Conservation (phyloP, 148 eudicot species). For the Fallopia convolvulus region DNA sequence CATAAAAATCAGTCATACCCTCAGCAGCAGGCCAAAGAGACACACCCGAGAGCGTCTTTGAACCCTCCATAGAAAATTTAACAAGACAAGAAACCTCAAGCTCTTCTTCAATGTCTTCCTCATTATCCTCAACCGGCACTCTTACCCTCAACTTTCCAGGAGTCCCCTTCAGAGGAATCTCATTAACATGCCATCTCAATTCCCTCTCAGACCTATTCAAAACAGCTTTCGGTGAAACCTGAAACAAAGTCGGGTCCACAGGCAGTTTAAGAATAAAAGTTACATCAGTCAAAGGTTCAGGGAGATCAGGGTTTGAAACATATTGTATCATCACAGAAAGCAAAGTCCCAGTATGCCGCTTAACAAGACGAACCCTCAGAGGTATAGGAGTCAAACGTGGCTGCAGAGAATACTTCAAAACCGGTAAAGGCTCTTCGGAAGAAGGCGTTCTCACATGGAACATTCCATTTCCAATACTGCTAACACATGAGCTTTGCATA, state of each 20-base stretch:
- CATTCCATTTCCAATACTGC: slow-evolving; percentile 81
- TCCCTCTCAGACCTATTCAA: slow-evolving; percentile 83
- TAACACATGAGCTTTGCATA: slow-evolving; percentile 59
- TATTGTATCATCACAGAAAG: slow-evolving; percentile 94
- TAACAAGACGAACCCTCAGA: slow-evolving; percentile 69
- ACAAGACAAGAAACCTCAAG: slow-evolving; percentile 71
- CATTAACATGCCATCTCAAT: slow-evolving; percentile 79
- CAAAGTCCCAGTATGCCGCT: slow-evolving; percentile 78
- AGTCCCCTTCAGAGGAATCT: slow-evolving; percentile 70
- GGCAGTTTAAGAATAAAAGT: slow-evolving; percentile 73
- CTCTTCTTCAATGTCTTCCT: slow-evolving; percentile 71
- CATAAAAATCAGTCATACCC: slow-evolving; percentile 66
- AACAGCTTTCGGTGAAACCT: slow-evolving; percentile 87
- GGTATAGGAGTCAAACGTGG: slow-evolving; percentile 82
- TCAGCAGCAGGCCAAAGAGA: slow-evolving; percentile 77
- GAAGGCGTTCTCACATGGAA: slow-evolving; percentile 72
- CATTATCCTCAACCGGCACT: slow-evolving; percentile 71
- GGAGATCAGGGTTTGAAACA: slow-evolving; percentile 74
- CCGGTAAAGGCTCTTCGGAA: slow-evolving; percentile 68
- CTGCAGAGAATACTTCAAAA: slow-evolving; percentile 63
- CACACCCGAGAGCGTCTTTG: slow-evolving; percentile 67
- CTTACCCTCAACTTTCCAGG: slow-evolving; percentile 81
- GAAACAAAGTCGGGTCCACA: slow-evolving; percentile 69
- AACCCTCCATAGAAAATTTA: slow-evolving; percentile 58
- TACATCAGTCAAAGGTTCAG: slow-evolving; percentile 62